A percentile compares a stretch with the other conserved stretches of the same genome.
phyloP scores from a whole-genome alignment of 1,284 basidiomycete genomes.

The Ceratorhiza oryzae-sativae region DNA sequence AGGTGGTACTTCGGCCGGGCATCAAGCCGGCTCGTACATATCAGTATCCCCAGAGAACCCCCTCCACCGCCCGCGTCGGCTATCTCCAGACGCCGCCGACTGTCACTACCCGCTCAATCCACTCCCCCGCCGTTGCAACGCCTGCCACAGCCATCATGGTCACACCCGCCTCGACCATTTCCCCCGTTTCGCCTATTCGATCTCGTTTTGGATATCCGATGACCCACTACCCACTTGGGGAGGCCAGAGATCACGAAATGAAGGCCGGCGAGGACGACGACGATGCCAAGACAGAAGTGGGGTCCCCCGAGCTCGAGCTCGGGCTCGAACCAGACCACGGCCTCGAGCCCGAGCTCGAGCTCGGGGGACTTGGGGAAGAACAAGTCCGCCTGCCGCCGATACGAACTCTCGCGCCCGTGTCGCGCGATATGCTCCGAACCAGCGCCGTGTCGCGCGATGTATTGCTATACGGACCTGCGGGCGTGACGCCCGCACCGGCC shows the following conservation, averaged over 20 bases:
- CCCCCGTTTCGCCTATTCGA: slow-evolving; percentile 16
- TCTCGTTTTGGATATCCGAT: slow-evolving; percentile 19
- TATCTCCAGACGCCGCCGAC: slow-evolving; percentile 5
- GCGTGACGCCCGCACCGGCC: slow-evolving; percentile 25
- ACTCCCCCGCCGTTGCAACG: background rate
- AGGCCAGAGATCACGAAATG: background rate
- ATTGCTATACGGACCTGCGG: slow-evolving; percentile 19
- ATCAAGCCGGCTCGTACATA: background rate
- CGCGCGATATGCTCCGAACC: background rate
- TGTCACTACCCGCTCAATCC: background rate
- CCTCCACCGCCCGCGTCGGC: background rate
- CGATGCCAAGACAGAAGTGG: slow-evolving; percentile 14
- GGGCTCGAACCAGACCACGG: background rate
- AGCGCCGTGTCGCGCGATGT: slow-evolving; percentile 8
- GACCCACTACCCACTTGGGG: slow-evolving; percentile 28
- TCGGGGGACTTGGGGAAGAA: background rate
- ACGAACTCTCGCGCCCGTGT: background rate
- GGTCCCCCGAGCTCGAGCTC: background rate
- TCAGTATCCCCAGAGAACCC: background rate
- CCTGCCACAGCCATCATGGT: slow-evolving; percentile 2
- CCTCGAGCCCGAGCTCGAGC: background rate
- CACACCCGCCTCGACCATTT: slow-evolving; percentile 17
- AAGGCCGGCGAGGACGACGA: slow-evolving; percentile 3
- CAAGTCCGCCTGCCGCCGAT: background rate
- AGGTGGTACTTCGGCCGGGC: slow-evolving; percentile 11